Evolutionary conservation across 163 green algal genomes (phyloP).

Genomic region (Chloromonas sp.): DNA sequence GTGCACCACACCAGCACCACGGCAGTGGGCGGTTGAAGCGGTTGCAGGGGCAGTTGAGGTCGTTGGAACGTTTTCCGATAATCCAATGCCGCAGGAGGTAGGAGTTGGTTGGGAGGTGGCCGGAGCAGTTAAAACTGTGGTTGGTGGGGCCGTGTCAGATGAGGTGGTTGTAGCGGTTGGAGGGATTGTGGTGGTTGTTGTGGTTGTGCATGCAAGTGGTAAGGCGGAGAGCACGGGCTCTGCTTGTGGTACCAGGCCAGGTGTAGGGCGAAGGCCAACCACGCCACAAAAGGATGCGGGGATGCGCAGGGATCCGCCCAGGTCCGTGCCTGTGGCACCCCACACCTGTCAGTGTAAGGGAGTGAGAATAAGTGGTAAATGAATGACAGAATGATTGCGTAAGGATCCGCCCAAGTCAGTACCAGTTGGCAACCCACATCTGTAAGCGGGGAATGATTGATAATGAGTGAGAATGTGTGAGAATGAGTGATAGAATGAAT

Average conservation of each 20-base stretch:
- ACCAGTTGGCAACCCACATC: neutral
- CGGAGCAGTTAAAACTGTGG: neutral
- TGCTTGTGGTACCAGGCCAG: constrained; percentile 29
- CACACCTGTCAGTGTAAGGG: constrained; percentile 21
- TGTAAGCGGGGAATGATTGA: neutral
- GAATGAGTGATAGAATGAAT: neutral
- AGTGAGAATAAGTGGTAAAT: neutral
- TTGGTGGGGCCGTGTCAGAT: neutral
- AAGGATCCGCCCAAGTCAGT: neutral
- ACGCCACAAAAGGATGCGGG: constrained; percentile 53
- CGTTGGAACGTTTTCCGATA: neutral
- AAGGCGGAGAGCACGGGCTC: neutral
- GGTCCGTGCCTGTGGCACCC: constrained; percentile 45
- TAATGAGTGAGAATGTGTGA: neutral
- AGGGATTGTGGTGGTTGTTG: no score
- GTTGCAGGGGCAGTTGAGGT: neutral
- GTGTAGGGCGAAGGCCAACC: constrained; percentile 43
- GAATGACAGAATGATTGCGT: neutral
- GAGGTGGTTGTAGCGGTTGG: neutral
- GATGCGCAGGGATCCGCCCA: constrained; percentile 56
- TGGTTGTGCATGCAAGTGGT: no score
- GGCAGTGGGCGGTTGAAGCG: neutral
- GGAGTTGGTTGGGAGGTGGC: neutral
- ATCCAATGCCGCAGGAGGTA: neutral
- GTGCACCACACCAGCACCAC: constrained; percentile 2